phyloP scores from a whole-genome alignment of 345 rosid species.

The Moringa oleifera region DNA sequence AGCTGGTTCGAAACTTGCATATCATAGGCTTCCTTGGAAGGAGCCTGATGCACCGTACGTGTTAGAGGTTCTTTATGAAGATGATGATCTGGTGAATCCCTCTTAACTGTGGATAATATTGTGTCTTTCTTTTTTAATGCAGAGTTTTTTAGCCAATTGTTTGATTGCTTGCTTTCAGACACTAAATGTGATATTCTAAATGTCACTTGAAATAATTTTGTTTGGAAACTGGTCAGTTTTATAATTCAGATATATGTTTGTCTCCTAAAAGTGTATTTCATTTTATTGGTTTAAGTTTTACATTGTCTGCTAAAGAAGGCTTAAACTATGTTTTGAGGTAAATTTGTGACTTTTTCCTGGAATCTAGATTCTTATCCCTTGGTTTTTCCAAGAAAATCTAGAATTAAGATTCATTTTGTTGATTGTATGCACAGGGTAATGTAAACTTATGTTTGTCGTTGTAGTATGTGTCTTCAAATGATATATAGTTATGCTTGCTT shows the following conservation, averaged over 20 bases:
- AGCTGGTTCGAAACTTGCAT: slow-evolving; percentile 53
- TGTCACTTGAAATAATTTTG: too few species aligned
- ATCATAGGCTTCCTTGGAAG: slow-evolving; percentile 88
- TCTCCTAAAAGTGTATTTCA: too few species aligned
- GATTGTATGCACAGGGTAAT: not conserved
- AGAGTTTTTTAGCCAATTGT: not conserved
- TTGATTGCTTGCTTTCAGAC: not conserved
- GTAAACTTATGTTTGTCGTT: not conserved
- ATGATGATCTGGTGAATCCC: slow-evolving; percentile 56
- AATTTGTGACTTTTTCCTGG: too few species aligned
- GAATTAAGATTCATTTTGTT: too few species aligned
- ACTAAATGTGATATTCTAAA: too few species aligned
- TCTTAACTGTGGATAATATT: slow-evolving; percentile 4
- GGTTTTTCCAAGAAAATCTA: too few species aligned
- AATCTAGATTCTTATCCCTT: too few species aligned
- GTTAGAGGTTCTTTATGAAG: slow-evolving; percentile 61
- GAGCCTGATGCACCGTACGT: slow-evolving; percentile 66
- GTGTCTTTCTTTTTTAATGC: not conserved
- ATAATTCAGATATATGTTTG: too few species aligned
- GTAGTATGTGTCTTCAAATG: not conserved
- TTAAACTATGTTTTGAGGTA: too few species aligned
- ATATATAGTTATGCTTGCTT: not conserved
- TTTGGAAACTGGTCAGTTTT: too few species aligned
- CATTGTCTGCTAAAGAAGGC: too few species aligned
- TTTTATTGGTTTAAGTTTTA: too few species aligned